Conservation (phyloP, 331 rosid species). For the Pyrus hybrid region DNA sequence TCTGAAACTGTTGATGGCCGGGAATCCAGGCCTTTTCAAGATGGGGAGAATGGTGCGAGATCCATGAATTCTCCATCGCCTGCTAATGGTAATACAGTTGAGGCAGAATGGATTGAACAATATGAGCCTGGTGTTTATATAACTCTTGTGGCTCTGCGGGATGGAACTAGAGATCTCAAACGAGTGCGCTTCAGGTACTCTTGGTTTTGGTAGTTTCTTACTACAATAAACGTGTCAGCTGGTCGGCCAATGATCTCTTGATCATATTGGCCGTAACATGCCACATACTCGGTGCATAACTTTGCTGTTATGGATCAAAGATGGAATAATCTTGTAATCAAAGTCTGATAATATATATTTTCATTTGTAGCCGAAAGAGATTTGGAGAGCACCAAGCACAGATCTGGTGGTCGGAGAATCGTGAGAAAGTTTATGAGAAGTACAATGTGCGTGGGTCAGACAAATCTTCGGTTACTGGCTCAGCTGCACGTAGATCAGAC, state of each 20-base stretch:
- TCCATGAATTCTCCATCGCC: constrained; percentile 29
- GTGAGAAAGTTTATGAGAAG: constrained; percentile 73
- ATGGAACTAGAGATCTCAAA: constrained; percentile 87
- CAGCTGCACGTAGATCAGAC: constrained; percentile 41
- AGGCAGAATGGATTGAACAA: constrained; percentile 96
- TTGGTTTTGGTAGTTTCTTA: constrained; percentile 5
- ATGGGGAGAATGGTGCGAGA: constrained; percentile 41
- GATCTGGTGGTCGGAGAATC: constrained; percentile 96
- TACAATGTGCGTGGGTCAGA: constrained; percentile 68
- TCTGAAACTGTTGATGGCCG: constrained; percentile 44
- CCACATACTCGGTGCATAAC: neutral
- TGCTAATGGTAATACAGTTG: constrained; percentile 44
- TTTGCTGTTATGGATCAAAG: neutral
- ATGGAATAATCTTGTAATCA: neutral
- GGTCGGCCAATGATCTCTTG: too few species aligned
- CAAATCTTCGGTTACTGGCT: constrained; percentile 52
- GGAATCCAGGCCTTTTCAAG: constrained; percentile 48
- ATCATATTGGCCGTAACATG: too few species aligned
- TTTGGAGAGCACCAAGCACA: constrained; percentile 97
- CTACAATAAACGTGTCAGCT: neutral
- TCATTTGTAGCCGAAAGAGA: constrained; percentile 78
- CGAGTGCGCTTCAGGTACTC: constrained; percentile 89
- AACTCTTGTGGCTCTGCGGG: constrained; percentile 78
- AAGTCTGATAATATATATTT: constrained; percentile 9
- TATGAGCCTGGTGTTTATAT: constrained; percentile 96